Base-by-base conservation (phyloP, 2,329 filamentous ascomycete genomes). In the Paracoccidioides brasiliensis region DNA sequence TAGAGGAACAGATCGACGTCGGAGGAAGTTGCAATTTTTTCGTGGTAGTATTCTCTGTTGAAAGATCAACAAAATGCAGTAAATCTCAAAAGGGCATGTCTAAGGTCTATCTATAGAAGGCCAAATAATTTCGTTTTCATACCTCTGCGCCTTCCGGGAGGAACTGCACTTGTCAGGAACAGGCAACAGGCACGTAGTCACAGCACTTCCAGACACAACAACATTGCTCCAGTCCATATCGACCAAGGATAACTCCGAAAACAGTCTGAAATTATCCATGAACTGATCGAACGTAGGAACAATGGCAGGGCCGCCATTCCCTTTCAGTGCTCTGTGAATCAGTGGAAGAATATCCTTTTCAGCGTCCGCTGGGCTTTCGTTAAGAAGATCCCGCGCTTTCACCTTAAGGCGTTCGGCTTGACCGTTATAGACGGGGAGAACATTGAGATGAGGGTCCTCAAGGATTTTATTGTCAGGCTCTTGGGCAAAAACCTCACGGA, bases 1-100 rank as follows among this genome's bases (percentile, higher is more conserved):
- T 93, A 91, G 35, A 95, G 72, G 66, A 95, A 95, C 2, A 95
- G 76, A 67, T 94, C 89, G 8, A 95, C 86, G 67, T 95, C 89
- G 3, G 87, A 91, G 0, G 88, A 88, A 0, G 88, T 88, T 9
- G 86, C 86, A 59, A 91, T 80, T 58, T 83, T 81, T 64, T 90
- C 82, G 64, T 94, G 89, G 61, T 91, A 95, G 67, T 89, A 94
- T 70, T 84, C 74, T 66, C 84, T 74, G 66, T 75, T 37, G 8
- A 45, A 44, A 14, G 7, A 3, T 44, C n/a, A 46, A 30, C 12
- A 38, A 35, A 14, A 40, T 10, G 9, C 8, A 15, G n/a, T 7
- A n/a, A 32, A 9, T 8, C 8, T 7, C 50, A 37, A 30, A 14
- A 4, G 15, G n/a, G 9, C 35, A 44, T 42, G n/a, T 5, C n/a